phyloP scores from a whole-genome alignment of 108 stramenopile genomes.

The Mediolabrus comicus region DNA sequence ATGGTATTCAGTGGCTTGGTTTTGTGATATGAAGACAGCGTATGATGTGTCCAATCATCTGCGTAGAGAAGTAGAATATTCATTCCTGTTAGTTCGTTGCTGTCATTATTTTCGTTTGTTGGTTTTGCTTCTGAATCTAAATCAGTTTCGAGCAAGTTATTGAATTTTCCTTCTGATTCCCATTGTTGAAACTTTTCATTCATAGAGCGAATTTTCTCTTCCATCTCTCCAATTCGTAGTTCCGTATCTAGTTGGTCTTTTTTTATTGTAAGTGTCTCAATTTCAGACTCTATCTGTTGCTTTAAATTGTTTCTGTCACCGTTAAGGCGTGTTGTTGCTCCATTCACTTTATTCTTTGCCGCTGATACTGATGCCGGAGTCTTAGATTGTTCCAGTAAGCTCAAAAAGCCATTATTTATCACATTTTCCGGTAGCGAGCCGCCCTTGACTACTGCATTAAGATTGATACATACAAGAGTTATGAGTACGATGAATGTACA shows the following conservation, averaged over 20 bases:
- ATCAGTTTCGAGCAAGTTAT: neutral
- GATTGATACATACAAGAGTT: conserved; percentile 9
- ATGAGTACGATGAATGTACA: neutral
- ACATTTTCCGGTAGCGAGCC: neutral
- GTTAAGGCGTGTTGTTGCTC: too few species aligned
- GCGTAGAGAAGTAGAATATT: conserved; percentile 48
- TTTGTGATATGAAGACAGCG: conserved; percentile 39
- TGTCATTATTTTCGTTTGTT: neutral
- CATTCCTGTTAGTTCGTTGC: conserved; percentile 16
- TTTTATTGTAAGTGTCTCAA: neutral
- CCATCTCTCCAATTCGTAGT: neutral
- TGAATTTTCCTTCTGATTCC: neutral
- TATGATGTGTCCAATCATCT: conserved; percentile 50
- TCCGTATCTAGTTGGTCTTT: neutral
- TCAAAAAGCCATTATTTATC: conserved; percentile 1
- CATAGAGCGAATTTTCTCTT: conserved; percentile 1
- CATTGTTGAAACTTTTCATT: neutral
- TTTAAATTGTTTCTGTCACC: neutral
- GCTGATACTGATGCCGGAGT: neutral
- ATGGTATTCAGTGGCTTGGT: conserved; percentile 28
- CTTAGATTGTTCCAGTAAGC: conserved; percentile 18
- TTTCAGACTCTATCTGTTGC: neutral
- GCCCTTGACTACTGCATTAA: conserved; percentile 9
- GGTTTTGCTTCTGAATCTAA: neutral
- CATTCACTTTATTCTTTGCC: neutral